These are phyloP conservation scores for Macrophomina pseudophaseolina DNA, from an alignment of 2,329 filamentous ascomycete species.

Conservation along the genomic window DNA sequence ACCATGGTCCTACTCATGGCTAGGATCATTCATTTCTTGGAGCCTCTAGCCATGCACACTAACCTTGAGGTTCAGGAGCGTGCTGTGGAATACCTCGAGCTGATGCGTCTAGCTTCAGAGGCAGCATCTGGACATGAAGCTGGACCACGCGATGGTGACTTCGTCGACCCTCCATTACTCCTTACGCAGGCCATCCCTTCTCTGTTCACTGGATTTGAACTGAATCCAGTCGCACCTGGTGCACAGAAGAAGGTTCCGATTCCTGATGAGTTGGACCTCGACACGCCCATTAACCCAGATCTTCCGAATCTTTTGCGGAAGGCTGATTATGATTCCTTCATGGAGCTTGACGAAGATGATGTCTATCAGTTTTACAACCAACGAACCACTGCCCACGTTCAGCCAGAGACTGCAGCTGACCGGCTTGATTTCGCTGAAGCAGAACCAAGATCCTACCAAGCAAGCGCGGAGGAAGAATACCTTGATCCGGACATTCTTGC, in stretches of 20 bases:
- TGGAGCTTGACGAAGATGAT: conserved; percentile 48
- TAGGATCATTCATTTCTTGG: conserved; percentile 79
- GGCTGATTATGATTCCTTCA: conserved; percentile 51
- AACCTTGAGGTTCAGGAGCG: conserved; percentile 94
- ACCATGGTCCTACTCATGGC: conserved; percentile 78
- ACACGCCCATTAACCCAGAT: conserved; percentile 79
- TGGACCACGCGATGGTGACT: conserved; percentile 64
- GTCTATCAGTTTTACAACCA: conserved; percentile 54
- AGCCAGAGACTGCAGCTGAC: conserved; percentile 46
- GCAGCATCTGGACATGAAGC: conserved; percentile 71
- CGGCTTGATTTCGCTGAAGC: conserved; percentile 47
- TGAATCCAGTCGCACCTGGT: conserved; percentile 85
- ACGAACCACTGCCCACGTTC: conserved; percentile 39
- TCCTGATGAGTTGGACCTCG: conserved; percentile 76
- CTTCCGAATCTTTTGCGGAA: conserved; percentile 68
- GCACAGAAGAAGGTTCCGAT: conserved; percentile 87
- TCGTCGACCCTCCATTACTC: conserved; percentile 77
- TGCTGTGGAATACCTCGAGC: conserved; percentile 87
- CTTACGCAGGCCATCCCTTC: conserved; percentile 90
- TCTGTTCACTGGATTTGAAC: conserved; percentile 82
- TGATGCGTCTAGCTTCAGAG: conserved; percentile 85
- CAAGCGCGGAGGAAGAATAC: conserved; percentile 53
- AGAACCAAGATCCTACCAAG: conserved; percentile 51
- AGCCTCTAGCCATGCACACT: conserved; percentile 79
- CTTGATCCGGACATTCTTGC: conserved; percentile 78